Conservation (phyloP, 2,329 filamentous ascomycete genomes). For the Helicocarpus griseus region DNA sequence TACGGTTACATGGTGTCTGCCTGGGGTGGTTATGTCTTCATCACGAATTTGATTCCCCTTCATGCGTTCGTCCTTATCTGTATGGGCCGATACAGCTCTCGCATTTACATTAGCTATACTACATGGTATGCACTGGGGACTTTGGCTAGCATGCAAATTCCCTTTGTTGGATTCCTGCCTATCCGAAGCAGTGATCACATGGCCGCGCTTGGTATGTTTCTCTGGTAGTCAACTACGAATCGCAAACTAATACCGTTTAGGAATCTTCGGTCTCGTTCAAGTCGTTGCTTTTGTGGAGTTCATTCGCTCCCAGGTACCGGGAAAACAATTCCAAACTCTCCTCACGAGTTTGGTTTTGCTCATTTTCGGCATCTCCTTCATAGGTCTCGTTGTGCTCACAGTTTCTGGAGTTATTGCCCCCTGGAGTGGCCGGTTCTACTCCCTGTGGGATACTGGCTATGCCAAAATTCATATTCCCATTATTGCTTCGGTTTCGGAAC, state of each 20-base stretch:
- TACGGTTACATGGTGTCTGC: slow-evolving; percentile 99
- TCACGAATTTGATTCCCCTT: slow-evolving; percentile 90
- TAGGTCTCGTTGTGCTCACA: slow-evolving; percentile 71
- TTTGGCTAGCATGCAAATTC: slow-evolving; percentile 97
- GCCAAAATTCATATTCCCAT: slow-evolving; percentile 99
- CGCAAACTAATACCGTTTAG: slow-evolving; percentile 34
- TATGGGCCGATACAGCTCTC: slow-evolving; percentile 93
- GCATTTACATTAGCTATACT: slow-evolving; percentile 91
- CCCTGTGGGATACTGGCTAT: slow-evolving; percentile 96
- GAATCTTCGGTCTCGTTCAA: slow-evolving; percentile 92
- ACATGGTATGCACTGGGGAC: slow-evolving; percentile 97
- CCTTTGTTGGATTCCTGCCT: slow-evolving; percentile 93
- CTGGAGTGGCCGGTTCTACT: slow-evolving; percentile 98
- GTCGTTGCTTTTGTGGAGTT: slow-evolving; percentile 88
- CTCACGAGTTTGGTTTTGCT: slow-evolving; percentile 65
- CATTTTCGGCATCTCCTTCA: slow-evolving; percentile 63
- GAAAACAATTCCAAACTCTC: slow-evolving; percentile 89
- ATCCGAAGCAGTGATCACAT: slow-evolving; percentile 98
- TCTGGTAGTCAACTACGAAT: neutral
- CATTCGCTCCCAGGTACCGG: slow-evolving; percentile 75
- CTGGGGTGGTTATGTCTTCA: slow-evolving; percentile 99
- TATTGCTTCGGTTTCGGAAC: slow-evolving; percentile 98
- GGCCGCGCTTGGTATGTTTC: slow-evolving; percentile 70
- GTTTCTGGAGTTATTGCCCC: slow-evolving; percentile 87
- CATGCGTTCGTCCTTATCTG: slow-evolving; percentile 89